Base-by-base conservation (phyloP, 2,329 filamentous ascomycete genomes). In the Thermothelomyces thermophilus region DNA sequence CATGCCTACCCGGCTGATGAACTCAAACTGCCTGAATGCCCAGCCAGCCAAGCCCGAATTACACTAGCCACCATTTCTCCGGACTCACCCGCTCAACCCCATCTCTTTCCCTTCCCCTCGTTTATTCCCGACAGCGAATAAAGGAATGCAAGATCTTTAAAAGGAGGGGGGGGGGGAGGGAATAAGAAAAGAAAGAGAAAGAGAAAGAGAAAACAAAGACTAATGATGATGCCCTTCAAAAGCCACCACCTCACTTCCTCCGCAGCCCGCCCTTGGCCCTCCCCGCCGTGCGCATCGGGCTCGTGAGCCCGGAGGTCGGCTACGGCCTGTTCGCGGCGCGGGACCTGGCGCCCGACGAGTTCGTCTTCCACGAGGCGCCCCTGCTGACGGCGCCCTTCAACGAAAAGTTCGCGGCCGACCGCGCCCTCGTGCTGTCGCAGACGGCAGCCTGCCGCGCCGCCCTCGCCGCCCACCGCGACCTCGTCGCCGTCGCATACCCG, bases 241-340 rank as follows among this genome's bases (percentile, higher is more conserved):
- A 61, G 59, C 11, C 54, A 11, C 58, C 58, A 5, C 8, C 43
- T 0, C 30, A 33, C 6, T 33, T 48, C 36, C 48, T 54, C 7
- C 3, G 33, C 34, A 26, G 22, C 9, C 48, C 56, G 0, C 59
- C 59, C 9, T 28, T 40, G 26, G 17, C 55, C 41, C 31, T 31
- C 2, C 46, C 53, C 7, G 56, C 55, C 13, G 52, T 62, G 2
- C 40, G 45, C 8, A 24, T 62, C 24, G 51, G 44, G 33, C 39
- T 59, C 24, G 51, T 59, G 28, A 55, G 56, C 52, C 44, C 55
- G 1, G 30, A 42, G 14, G 45, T 66, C 5, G 64, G 64, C 41
- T 62, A 63, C 41, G 62, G 63, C 41, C 57, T 66, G 42, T 65
- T 61, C 43, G 63, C 64, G 6, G 51, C 58, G n/a, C 56, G 58